Evolutionary conservation across 306 rosid species (phyloP), one percentile per base, ranked within the genome.

Genomic region (Acacia confusa): DNA sequence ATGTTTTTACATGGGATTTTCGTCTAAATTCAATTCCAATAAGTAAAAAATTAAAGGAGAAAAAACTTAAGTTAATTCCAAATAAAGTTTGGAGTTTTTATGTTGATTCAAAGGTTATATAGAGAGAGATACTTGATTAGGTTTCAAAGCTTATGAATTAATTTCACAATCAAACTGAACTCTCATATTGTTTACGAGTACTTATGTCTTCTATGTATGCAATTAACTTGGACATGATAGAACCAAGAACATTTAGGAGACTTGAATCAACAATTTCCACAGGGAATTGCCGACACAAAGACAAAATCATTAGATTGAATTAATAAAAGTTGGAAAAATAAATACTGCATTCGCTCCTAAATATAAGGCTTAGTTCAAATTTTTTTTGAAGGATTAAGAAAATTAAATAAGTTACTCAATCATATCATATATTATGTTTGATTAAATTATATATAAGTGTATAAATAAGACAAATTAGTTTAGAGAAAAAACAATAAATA

Each of bases 261-360:
- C 20, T 27, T 80, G 67, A 63, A 83, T 65, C 41, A 60, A 71
- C 19, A 70, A 40, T n/a, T 25, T 22, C 14, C 44, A 30, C 45
- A 69, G 58, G 38, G 60, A 19, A 12, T 13, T 72, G 70, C 83
- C 82, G 57, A 78, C 77, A 27, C 13, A 11, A 14, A 11, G 45
- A 69, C 2, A 50, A 16, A 50, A 61, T 40, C 44, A 40, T 45
- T 81, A 2, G 75, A 74, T 55, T 78, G 74, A 11, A 45, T 52
- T 19, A 7, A 16, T 17, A 30, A 55, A 36, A 25, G 16, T 3
- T 0, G 14, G 48, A 67, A 45, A 57, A n/a, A 72, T 57, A 81
- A 55, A 24, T 44, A 12, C 50, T 44, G 3, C 15, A 12, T 44
- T 3, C 16, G 3, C 0, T 44, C 0, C 50, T 44, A 44, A 44